Conservation (phyloP, 306 rosid species). For the Cicer yamashitae region DNA sequence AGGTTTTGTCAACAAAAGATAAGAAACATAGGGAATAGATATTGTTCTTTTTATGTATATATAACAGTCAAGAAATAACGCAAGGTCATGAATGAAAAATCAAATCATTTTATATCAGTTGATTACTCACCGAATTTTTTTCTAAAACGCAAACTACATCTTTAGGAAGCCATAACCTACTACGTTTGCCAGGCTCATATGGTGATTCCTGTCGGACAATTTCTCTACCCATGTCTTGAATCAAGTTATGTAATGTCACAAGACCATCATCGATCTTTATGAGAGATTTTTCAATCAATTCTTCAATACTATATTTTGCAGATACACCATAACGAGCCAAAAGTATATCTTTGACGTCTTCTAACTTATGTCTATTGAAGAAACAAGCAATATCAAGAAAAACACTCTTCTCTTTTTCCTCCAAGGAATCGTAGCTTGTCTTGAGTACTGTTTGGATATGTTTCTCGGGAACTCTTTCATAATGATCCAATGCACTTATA, state of each 20-base stretch:
- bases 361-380: neutral
- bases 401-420: neutral
- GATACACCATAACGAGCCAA: neutral
- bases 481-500: neutral
- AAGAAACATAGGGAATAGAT: neutral
- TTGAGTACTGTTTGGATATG: neutral
- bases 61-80: neutral
- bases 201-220: conserved; percentile 25
- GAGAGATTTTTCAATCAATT: conserved; percentile 4
- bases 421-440: neutral
- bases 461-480: neutral
- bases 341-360: neutral
- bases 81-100: neutral
- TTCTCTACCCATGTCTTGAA: conserved; percentile 21
- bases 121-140: neutral
- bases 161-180: neutral
- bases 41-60: no score
- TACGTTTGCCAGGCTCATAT: neutral
- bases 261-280: conserved; percentile 3
- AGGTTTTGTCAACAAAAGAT: neutral
- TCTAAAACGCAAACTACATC: neutral
- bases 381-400: conserved; percentile 30
- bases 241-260: conserved; percentile 14
- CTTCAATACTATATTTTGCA: neutral
- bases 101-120: neutral